A percentile compares a stretch with the other conserved stretches of the same genome.
Evolutionary conservation across 768 basidiomycete species (phyloP).

Genomic region (Hygrocybe coccinea): DNA sequence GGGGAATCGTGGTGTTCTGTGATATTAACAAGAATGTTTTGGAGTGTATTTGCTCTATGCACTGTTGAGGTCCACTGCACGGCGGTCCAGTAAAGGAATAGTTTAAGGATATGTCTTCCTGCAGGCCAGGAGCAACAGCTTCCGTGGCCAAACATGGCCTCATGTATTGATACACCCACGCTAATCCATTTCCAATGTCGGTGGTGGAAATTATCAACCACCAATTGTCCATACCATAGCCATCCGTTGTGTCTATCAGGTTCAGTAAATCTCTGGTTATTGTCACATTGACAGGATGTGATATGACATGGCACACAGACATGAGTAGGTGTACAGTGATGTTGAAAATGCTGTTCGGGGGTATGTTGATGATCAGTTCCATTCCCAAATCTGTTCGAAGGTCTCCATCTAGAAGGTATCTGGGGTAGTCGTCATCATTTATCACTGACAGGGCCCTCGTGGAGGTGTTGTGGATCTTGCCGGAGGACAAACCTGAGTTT

Average conservation of each 20-base stretch:
- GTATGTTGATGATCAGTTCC: background rate
- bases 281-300: background rate
- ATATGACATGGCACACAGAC: background rate
- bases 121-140: background rate
- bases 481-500: background rate
- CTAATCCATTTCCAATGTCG: background rate
- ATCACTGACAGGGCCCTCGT: background rate
- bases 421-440: background rate
- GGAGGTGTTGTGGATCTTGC: background rate
- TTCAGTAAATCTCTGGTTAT: background rate
- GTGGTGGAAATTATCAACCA: background rate
- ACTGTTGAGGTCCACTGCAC: background rate
- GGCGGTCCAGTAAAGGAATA: background rate
- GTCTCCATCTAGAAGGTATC: constrained; percentile 1
- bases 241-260: background rate
- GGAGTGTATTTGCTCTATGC: background rate
- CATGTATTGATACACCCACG: background rate
- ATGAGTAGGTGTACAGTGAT: background rate
- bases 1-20: background rate
- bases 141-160: background rate
- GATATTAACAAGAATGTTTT: background rate
- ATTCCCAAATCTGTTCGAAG: background rate
- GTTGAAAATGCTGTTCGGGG: background rate
- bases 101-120: background rate
- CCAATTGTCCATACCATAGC: background rate